These are phyloP conservation scores for Candida frijolesensis DNA, from an alignment of 1,139 yeast genomes.

Conservation along the genomic window DNA sequence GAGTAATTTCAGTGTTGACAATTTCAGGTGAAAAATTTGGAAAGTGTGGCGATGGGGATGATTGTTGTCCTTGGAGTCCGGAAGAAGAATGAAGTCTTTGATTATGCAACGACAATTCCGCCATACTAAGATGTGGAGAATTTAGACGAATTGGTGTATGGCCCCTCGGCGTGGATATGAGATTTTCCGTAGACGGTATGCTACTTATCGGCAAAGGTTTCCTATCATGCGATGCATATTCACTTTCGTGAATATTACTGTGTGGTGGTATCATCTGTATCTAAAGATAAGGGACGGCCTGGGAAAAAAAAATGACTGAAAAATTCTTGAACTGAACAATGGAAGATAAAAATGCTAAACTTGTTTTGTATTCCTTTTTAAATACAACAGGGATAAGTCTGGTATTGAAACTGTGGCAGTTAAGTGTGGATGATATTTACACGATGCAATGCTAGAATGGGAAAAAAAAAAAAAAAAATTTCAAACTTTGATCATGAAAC, in stretches of 20 bases:
- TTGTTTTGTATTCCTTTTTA: neutral
- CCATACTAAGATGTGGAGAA: constrained; percentile 21
- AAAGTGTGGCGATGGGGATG: constrained; percentile 9
- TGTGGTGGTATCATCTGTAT: constrained; percentile 4
- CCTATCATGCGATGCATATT: constrained; percentile 29
- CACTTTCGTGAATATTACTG: constrained; percentile 32
- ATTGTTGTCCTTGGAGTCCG: neutral
- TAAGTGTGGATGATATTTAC: neutral
- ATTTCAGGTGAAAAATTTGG: constrained; percentile 7
- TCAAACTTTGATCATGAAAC: neutral
- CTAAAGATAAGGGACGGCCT: neutral
- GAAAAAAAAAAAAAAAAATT: neutral
- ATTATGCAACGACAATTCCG: constrained; percentile 10
- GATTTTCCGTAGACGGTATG: constrained; percentile 21
- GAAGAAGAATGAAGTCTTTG: neutral
- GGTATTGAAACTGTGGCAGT: neutral
- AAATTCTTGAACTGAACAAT: neutral
- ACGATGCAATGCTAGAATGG: neutral
- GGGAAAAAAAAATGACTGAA: neutral
- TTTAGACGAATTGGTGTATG: constrained; percentile 25
- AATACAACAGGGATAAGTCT: neutral
- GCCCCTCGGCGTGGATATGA: constrained; percentile 14
- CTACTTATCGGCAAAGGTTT: constrained; percentile 32
- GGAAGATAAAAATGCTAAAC: neutral
- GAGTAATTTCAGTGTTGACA: neutral